Evolutionary conservation across 257 asterid species (phyloP).

Genomic region (Solanum sitiens): DNA sequence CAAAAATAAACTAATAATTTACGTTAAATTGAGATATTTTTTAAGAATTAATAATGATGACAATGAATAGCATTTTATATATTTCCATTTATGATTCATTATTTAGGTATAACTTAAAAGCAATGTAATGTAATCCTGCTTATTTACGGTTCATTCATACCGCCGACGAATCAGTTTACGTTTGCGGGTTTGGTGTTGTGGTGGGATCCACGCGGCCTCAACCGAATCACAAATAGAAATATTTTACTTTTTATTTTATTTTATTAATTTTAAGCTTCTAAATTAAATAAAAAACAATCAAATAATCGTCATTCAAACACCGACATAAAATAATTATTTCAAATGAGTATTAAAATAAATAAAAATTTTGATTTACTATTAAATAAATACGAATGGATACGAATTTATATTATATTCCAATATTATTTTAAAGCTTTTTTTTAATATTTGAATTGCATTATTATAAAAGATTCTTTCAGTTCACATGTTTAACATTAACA

Average conservation of each 20-base stretch:
- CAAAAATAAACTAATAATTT: no score
- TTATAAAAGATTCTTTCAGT: neutral
- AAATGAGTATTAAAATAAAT: no score
- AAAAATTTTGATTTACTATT: accelerated
- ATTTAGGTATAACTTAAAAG: neutral
- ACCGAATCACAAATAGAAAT: neutral
- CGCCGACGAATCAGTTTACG: neutral
- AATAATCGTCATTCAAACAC: neutral
- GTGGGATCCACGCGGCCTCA: neutral
- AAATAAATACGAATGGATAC: no score
- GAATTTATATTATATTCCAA: neutral
- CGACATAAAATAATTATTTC: neutral
- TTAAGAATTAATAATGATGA: neutral
- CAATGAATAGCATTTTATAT: no score
- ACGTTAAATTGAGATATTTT: accelerated
- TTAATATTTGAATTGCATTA: neutral
- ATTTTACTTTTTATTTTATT: neutral
- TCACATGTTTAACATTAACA: neutral
- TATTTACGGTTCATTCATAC: neutral
- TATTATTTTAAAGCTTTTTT: neutral
- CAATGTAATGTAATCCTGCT: no score
- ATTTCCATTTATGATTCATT: neutral
- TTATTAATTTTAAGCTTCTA: no score
- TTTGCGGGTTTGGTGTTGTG: neutral
- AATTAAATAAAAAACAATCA: no score